phyloP scores from a whole-genome alignment of 768 basidiomycete genomes.

The Inosperma sp. region DNA sequence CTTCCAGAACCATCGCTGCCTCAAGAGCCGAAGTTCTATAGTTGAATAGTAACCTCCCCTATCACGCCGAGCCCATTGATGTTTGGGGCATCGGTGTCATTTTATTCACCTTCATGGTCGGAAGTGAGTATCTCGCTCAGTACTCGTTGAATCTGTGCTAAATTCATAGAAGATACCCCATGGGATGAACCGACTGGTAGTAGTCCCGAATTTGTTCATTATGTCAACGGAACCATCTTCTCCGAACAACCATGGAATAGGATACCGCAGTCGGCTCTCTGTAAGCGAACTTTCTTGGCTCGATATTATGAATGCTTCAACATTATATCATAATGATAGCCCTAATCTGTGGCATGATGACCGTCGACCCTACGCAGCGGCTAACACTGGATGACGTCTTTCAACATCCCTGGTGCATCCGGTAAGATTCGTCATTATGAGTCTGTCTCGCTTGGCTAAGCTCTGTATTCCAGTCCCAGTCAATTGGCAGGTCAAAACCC shows the following conservation, averaged over 20 bases:
- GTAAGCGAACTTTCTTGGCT: constrained; percentile 43
- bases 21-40: constrained; percentile 23
- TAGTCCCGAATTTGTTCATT: constrained; percentile 80
- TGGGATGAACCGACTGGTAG: constrained; percentile 89
- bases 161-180: constrained; percentile 68
- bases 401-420: constrained; percentile 69
- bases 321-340: constrained; percentile 38
- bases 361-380: constrained; percentile 62
- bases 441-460: background rate
- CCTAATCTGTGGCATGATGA: constrained; percentile 69
- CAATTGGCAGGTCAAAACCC: constrained; percentile 55
- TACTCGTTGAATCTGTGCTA: background rate
- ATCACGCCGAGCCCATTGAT: constrained; percentile 90
- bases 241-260: constrained; percentile 75
- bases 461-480: constrained; percentile 53
- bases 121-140: constrained; percentile 63
- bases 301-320: background rate
- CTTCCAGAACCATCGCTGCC: background rate
- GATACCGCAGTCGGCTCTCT: constrained; percentile 51
- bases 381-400: constrained; percentile 51
- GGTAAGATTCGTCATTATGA: constrained; percentile 36
- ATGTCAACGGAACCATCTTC: constrained; percentile 69
- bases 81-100: constrained; percentile 97
- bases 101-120: constrained; percentile 82
- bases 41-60: constrained; percentile 64